Conservation (phyloP, 495 filamentous ascomycete species). For the Viridothelium virens region DNA sequence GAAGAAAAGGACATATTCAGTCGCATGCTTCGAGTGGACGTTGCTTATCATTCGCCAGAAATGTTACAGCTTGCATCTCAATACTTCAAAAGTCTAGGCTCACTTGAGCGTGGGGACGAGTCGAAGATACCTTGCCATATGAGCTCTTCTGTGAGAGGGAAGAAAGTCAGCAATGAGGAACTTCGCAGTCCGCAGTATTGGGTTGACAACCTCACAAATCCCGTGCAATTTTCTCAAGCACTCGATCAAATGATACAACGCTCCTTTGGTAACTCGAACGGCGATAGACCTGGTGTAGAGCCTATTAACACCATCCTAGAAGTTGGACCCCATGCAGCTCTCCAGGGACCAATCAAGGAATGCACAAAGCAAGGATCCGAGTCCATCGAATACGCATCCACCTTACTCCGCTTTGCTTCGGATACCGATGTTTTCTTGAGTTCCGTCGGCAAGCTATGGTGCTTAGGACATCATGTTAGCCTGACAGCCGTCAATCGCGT, state of each 20-base stretch:
- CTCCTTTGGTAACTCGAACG: neutral
- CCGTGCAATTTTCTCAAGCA: slow-evolving; percentile 6
- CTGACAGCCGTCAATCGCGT: neutral
- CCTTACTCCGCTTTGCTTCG: neutral
- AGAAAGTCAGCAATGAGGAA: neutral
- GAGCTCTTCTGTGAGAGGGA: neutral
- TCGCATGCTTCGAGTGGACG: slow-evolving; percentile 12
- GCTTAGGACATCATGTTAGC: neutral
- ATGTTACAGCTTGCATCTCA: slow-evolving; percentile 37
- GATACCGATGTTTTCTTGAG: neutral
- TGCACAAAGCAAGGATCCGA: neutral
- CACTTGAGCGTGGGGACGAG: no score
- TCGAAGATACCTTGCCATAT: neutral
- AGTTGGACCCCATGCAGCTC: slow-evolving; percentile 19
- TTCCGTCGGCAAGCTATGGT: neutral
- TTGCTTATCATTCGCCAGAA: slow-evolving; percentile 49
- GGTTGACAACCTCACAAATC: slow-evolving; percentile 16
- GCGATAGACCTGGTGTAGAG: neutral
- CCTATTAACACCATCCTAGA: slow-evolving; percentile 9
- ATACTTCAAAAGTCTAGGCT: neutral
- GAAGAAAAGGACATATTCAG: slow-evolving; percentile 11
- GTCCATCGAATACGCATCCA: neutral
- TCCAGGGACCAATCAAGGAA: slow-evolving; percentile 11
- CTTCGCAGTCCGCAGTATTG: slow-evolving; percentile 13
- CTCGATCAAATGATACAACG: neutral